Conservation (phyloP, 2,329 filamentous ascomycete genomes). For the Aplosporella prunicola region DNA sequence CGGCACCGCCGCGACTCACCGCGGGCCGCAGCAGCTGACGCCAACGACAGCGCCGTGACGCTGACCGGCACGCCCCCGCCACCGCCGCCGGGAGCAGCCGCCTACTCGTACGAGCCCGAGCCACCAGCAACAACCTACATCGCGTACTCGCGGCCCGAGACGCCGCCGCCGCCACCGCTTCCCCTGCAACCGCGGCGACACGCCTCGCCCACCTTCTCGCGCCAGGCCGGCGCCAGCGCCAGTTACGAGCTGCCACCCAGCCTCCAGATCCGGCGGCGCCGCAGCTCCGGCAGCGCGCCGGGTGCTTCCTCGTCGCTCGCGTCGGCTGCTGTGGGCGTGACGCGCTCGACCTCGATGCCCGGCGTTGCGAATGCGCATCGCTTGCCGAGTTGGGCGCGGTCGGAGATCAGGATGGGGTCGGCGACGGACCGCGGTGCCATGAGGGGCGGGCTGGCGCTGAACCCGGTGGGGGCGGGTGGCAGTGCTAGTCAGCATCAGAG, state of each 20-base stretch:
- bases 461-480: not conserved
- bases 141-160: not conserved
- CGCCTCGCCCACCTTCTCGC: not conserved
- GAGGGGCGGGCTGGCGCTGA: conserved; percentile 6
- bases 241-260: too few species aligned
- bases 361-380: conserved; percentile 6
- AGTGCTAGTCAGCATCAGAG: not conserved
- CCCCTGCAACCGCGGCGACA: conserved; percentile 1
- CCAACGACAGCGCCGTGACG: not conserved
- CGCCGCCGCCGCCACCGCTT: conserved; percentile 10
- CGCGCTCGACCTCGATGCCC: not conserved
- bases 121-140: too few species aligned
- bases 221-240: too few species aligned
- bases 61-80: not conserved
- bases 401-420: not conserved
- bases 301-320: too few species aligned
- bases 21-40: too few species aligned
- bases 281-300: too few species aligned
- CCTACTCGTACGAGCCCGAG: too few species aligned
- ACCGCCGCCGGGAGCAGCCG: not conserved
- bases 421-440: not conserved
- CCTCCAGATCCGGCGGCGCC: too few species aligned
- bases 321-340: not conserved
- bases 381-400: conserved; percentile 7
- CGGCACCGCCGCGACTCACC: not conserved